phyloP scores from a whole-genome alignment of 2,329 filamentous ascomycete genomes.

The Trichoderma breve region DNA sequence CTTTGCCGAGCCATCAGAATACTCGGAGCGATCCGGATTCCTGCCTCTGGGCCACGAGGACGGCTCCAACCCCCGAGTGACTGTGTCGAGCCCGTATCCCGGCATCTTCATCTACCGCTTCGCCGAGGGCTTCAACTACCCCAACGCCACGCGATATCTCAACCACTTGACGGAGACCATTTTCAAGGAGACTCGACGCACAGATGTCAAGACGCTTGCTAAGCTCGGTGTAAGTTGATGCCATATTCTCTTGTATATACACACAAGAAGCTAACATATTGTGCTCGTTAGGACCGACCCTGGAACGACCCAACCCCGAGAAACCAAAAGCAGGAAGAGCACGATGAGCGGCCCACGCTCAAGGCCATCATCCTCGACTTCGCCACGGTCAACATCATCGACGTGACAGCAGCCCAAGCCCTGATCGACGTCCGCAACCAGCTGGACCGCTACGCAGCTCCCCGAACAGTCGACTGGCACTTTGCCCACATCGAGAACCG shows the following conservation, averaged over 20 bases:
- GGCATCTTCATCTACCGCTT: constrained; percentile 57
- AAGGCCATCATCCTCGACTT: constrained; percentile 57
- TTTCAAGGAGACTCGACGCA: constrained; percentile 46
- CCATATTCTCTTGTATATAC: background rate
- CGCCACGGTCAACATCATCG: constrained; percentile 53
- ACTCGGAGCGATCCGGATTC: constrained; percentile 41
- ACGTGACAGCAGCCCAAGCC: constrained; percentile 54
- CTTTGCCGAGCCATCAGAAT: constrained; percentile 47
- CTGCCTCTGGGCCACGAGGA: constrained; percentile 50
- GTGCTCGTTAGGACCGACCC: constrained; percentile 44
- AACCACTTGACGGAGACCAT: constrained; percentile 48
- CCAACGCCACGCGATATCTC: constrained; percentile 51
- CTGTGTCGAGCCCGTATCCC: constrained; percentile 48
- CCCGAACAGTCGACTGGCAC: constrained; percentile 48
- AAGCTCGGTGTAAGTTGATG: constrained; percentile 28
- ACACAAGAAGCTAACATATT: background rate
- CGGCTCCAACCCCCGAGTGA: constrained; percentile 48
- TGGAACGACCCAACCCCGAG: constrained; percentile 55
- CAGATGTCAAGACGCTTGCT: constrained; percentile 42
- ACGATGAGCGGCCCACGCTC: constrained; percentile 47
- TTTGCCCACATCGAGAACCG: constrained; percentile 53
- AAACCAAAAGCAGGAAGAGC: constrained; percentile 31
- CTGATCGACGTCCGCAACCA: constrained; percentile 54
- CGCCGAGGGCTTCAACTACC: constrained; percentile 56
- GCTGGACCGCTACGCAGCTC: constrained; percentile 50